Conservation (phyloP, 768 basidiomycete species). For the Leucocoprinus sp. region DNA sequence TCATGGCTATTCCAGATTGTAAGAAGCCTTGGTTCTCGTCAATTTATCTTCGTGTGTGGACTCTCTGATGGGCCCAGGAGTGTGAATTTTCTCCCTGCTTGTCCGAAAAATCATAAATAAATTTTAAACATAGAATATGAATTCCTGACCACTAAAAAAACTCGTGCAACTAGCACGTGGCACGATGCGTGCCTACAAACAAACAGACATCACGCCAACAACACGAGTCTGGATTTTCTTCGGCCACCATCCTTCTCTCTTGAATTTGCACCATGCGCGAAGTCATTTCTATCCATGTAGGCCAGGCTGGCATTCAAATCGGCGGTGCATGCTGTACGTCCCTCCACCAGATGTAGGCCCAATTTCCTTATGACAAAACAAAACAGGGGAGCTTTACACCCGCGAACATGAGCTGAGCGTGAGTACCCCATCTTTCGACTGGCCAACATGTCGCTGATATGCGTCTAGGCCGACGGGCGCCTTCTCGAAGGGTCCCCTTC, state of each 20-base stretch:
- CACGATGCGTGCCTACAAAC: no score
- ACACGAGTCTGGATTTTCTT: no score
- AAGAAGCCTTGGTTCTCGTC: not conserved
- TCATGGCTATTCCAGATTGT: not conserved
- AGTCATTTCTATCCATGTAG: conserved; percentile 95
- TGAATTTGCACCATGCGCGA: conserved; percentile 55
- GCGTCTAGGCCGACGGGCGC: conserved; percentile 80
- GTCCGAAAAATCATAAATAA: no score
- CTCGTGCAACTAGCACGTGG: no score
- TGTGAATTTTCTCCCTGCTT: no score
- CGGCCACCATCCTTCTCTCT: conserved; percentile 12
- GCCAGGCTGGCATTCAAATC: conserved; percentile 93
- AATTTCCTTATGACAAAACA: conserved; percentile 18
- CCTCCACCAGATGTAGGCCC: conserved; percentile 9
- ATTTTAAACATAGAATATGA: no score
- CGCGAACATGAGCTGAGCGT: conserved; percentile 96
- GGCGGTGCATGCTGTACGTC: conserved; percentile 93
- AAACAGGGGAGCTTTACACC: conserved; percentile 92
- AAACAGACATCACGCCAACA: no score
- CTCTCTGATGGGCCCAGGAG: no score
- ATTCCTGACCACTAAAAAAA: no score
- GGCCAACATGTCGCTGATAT: conserved; percentile 15
- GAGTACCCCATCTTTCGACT: conserved; percentile 24
- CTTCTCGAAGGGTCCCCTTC: conserved; percentile 64
- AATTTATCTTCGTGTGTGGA: no score